Conservation (phyloP, 495 filamentous ascomycete genomes). For the Patellaria atrata region DNA sequence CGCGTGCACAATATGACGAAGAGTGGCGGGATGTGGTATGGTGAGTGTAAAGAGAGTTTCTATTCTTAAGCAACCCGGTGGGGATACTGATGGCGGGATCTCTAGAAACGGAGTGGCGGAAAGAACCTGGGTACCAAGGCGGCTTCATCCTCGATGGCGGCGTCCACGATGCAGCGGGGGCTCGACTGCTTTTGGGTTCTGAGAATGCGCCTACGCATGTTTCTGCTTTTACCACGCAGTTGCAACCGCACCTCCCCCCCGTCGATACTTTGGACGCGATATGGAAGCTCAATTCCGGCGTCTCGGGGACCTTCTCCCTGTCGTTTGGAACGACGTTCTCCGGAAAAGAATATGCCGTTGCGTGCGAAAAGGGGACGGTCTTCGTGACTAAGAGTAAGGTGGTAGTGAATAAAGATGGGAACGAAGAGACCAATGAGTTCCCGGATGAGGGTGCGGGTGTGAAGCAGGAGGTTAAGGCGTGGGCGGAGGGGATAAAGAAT, state of each 20-base stretch:
- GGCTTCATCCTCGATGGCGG: conserved; percentile 70
- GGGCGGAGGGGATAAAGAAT: conserved; percentile 41
- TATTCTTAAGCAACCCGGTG: not conserved
- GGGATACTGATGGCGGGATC: conserved; percentile 9
- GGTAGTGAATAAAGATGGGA: conserved; percentile 26
- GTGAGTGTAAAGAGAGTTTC: conserved; percentile 23
- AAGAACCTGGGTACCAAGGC: conserved; percentile 54
- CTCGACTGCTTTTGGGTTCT: conserved; percentile 43
- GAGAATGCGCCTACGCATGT: conserved; percentile 35
- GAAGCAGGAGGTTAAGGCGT: conserved; percentile 49
- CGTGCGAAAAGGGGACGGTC: conserved; percentile 38
- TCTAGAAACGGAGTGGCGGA: conserved; percentile 61
- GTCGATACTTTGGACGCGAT: conserved; percentile 62
- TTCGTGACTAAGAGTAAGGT: conserved; percentile 37
- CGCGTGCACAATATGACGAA: conserved; percentile 39
- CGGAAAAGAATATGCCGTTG: conserved; percentile 35
- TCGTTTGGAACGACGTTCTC: conserved; percentile 54
- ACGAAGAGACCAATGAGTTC: conserved; percentile 34
- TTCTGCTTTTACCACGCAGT: conserved; percentile 43
- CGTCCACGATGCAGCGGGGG: conserved; percentile 54
- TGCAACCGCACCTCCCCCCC: conserved; percentile 50
- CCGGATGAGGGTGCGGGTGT: conserved; percentile 45
- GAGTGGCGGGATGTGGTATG: conserved; percentile 42
- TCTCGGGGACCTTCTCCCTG: conserved; percentile 44
- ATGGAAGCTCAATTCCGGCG: conserved; percentile 43